Evolutionary conservation across 768 basidiomycete species (phyloP).

Genomic region (Flagelloscypha sp.): DNA sequence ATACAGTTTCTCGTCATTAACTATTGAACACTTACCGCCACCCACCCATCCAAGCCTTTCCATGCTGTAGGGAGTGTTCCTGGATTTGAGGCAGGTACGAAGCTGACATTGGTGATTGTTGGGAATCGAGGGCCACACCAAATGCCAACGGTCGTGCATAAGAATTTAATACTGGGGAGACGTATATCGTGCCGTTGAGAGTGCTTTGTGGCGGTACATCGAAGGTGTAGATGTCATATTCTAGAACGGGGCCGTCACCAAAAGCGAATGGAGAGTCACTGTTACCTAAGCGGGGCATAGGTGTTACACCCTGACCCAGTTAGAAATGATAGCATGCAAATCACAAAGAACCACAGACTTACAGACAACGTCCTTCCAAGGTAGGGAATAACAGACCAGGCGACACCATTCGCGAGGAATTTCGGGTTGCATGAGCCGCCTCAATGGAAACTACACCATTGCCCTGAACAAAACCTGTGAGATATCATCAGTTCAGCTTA

Average conservation of each 20-base stretch:
- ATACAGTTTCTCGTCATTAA: too few relatives aligned
- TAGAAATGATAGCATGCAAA: too few relatives aligned
- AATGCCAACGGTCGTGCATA: conserved; percentile 43
- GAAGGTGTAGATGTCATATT: conserved; percentile 62
- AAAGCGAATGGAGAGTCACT: conserved; percentile 48
- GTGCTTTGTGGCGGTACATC: conserved; percentile 41
- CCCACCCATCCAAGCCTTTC: conserved; percentile 43
- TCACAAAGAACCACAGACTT: too few relatives aligned
- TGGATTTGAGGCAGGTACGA: conserved; percentile 37
- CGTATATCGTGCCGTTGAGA: conserved; percentile 36
- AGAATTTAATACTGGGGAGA: conserved; percentile 48
- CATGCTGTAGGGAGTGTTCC: conserved; percentile 39
- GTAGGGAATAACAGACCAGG: conserved; percentile 53
- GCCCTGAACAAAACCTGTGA: conserved; percentile 52
- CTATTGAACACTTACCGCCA: too few relatives aligned
- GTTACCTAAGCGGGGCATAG: conserved; percentile 41
- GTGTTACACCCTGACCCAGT: too few relatives aligned
- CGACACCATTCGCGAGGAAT: conserved; percentile 37
- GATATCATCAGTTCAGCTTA: too few relatives aligned
- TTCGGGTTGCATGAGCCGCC: conserved; percentile 48
- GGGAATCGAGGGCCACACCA: conserved; percentile 42
- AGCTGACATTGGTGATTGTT: conserved; percentile 33
- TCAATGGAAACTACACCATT: conserved; percentile 59
- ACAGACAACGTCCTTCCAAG: conserved; percentile 55
- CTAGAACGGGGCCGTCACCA: conserved; percentile 57